These are phyloP conservation scores for Xylaria sp. DNA, from an alignment of 2,329 filamentous ascomycete genomes.

Conservation along the genomic window DNA sequence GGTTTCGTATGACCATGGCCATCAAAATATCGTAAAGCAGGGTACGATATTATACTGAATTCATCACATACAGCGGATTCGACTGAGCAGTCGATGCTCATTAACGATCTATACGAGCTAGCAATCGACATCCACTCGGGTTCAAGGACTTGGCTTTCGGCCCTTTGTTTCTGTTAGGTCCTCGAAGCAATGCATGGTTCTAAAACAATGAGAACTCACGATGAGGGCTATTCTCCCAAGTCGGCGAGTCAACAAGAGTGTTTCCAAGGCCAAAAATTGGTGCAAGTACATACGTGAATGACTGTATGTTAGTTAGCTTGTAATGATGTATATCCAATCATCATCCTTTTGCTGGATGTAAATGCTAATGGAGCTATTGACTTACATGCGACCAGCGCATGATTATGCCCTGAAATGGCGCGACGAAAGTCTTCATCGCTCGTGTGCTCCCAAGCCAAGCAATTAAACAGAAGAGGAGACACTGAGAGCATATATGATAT, in stretches of 20 bases:
- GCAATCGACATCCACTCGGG: slow-evolving; percentile 49
- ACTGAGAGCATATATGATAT: slow-evolving; percentile 29
- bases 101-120: slow-evolving; percentile 34
- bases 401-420: slow-evolving; percentile 43
- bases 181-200: background rate
- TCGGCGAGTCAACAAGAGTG: slow-evolving; percentile 9
- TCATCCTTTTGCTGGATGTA: background rate
- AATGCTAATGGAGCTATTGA: slow-evolving; percentile 9
- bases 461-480: slow-evolving; percentile 25
- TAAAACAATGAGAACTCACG: slow-evolving; percentile 36
- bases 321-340: background rate
- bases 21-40: slow-evolving; percentile 57
- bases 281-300: slow-evolving; percentile 37
- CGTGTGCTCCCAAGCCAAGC: slow-evolving; percentile 43
- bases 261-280: background rate
- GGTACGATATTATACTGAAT: slow-evolving; percentile 56
- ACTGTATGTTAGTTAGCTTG: slow-evolving; percentile 31
- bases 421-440: slow-evolving; percentile 44
- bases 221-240: slow-evolving; percentile 40
- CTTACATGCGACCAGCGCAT: slow-evolving; percentile 48
- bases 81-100: slow-evolving; percentile 56
- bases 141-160: slow-evolving; percentile 49
- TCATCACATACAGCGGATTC: slow-evolving; percentile 54
- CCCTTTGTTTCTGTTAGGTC: slow-evolving; percentile 39
- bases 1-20: slow-evolving; percentile 48